Conservation (phyloP, 768 basidiomycete genomes). For the Trametes villosa region DNA sequence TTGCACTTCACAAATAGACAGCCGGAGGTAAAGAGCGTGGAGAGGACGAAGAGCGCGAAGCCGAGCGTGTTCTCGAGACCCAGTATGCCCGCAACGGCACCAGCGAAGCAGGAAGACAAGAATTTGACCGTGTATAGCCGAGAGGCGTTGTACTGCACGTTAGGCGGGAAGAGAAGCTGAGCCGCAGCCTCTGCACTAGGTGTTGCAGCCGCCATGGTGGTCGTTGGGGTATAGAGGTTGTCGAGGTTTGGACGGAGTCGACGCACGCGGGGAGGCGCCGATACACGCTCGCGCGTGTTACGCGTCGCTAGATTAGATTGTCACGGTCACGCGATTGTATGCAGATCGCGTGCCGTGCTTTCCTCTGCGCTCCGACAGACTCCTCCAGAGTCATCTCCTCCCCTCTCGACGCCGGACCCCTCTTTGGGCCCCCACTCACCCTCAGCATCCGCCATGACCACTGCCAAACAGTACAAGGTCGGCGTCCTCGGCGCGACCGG, state of each 20-base stretch:
- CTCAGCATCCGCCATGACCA: constrained; percentile 21
- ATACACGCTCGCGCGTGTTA: not conserved
- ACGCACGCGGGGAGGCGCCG: not conserved
- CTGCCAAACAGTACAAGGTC: constrained; percentile 47
- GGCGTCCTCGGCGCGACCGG: constrained; percentile 90
- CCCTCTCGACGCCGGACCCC: constrained; percentile 5
- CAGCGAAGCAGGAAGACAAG: constrained; percentile 81
- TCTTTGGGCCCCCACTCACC: constrained; percentile 14
- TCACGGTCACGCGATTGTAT: constrained; percentile 15
- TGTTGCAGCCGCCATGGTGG: constrained; percentile 34
- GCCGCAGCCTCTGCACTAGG: constrained; percentile 50
- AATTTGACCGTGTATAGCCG: constrained; percentile 72
- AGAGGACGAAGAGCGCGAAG: constrained; percentile 74
- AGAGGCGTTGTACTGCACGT: constrained; percentile 65
- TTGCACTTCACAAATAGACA: constrained; percentile 77
- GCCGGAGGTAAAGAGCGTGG: constrained; percentile 69
- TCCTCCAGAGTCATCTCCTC: constrained; percentile 5
- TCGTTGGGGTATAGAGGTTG: constrained; percentile 9
- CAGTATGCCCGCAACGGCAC: constrained; percentile 86
- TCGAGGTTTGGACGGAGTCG: not conserved
- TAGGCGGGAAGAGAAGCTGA: constrained; percentile 68
- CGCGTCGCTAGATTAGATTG: constrained; percentile 8
- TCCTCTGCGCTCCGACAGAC: constrained; percentile 18
- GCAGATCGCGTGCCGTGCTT: constrained; percentile 18
- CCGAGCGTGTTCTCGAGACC: constrained; percentile 86